A percentile compares a stretch with the other conserved stretches of the same genome.
Conservation (phyloP, 345 rosid species). For the Rhizophora mangle region DNA sequence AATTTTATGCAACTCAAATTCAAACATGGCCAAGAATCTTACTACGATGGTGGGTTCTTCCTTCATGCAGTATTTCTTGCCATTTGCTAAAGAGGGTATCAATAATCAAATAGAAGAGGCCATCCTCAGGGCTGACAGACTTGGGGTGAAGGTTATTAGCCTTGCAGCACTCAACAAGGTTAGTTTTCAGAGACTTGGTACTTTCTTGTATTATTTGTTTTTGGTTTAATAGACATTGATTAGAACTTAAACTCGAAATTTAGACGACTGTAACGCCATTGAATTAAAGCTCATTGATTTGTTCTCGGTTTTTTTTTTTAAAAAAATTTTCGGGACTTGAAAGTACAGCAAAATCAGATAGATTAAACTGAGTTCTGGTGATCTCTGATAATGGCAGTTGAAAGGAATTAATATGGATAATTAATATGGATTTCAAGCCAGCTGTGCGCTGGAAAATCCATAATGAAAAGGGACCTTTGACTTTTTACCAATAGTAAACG, state of each 20-base stretch:
- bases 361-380: neutral
- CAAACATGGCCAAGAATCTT: too few relatives aligned
- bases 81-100: slow-evolving; percentile 81
- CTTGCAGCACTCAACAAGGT: slow-evolving; percentile 97
- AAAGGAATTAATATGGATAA: slow-evolving; percentile 20
- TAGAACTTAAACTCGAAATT: too few relatives aligned
- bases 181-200: neutral
- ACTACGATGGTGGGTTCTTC: neutral
- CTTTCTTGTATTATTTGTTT: neutral
- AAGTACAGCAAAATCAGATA: neutral
- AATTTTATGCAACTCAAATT: neutral
- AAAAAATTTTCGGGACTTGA: neutral
- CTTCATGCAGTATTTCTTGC: slow-evolving; percentile 82
- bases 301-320: neutral
- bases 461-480: neutral
- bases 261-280: too few relatives aligned
- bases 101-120: slow-evolving; percentile 79
- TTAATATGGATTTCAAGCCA: slow-evolving; percentile 14
- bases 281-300: too few relatives aligned
- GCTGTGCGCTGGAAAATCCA: slow-evolving; percentile 6
- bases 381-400: slow-evolving; percentile 26
- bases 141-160: slow-evolving; percentile 91
- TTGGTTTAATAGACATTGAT: neutral
- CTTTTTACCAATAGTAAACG: neutral
- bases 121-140: slow-evolving; percentile 67